Evolutionary conservation across 495 filamentous ascomycete genomes (phyloP).

Genomic region (Podospora tetraspora): DNA sequence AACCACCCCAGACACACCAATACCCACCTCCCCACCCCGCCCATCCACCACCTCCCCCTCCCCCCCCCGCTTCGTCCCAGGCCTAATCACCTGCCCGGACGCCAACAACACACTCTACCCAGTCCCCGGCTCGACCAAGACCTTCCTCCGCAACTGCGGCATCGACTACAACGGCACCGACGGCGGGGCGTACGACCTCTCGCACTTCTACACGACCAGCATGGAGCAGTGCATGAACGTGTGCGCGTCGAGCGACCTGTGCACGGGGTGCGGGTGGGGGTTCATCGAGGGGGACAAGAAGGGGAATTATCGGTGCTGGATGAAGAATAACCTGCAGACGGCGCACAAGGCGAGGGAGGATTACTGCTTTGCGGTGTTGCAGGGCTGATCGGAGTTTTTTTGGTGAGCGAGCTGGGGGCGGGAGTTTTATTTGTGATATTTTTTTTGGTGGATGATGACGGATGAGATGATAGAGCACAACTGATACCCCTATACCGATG

Average conservation of each 20-base stretch:
- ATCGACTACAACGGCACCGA: conserved; percentile 38
- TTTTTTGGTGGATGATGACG: neutral
- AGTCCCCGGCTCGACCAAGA: conserved; percentile 38
- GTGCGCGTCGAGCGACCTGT: conserved; percentile 37
- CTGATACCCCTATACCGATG: neutral
- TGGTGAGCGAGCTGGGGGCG: neutral
- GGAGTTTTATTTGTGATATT: neutral
- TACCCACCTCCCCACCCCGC: neutral
- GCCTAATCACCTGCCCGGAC: conserved; percentile 34
- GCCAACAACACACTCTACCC: conserved; percentile 41
- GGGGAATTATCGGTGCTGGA: conserved; percentile 35
- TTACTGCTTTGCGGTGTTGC: conserved; percentile 42
- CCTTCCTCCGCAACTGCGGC: conserved; percentile 41
- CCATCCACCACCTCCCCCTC: neutral
- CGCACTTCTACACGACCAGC: conserved; percentile 33
- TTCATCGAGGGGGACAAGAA: conserved; percentile 35
- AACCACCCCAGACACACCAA: neutral
- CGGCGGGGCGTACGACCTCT: conserved; percentile 35
- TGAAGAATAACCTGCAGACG: conserved; percentile 37
- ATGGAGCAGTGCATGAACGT: conserved; percentile 43
- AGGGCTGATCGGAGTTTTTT: conserved; percentile 1
- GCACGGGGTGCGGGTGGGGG: conserved; percentile 43
- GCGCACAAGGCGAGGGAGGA: conserved; percentile 31
- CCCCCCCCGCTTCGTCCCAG: neutral
- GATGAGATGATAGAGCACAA: neutral